Conservation (phyloP, 169 alveolate genomes). For the Eimeria maxima region DNA sequence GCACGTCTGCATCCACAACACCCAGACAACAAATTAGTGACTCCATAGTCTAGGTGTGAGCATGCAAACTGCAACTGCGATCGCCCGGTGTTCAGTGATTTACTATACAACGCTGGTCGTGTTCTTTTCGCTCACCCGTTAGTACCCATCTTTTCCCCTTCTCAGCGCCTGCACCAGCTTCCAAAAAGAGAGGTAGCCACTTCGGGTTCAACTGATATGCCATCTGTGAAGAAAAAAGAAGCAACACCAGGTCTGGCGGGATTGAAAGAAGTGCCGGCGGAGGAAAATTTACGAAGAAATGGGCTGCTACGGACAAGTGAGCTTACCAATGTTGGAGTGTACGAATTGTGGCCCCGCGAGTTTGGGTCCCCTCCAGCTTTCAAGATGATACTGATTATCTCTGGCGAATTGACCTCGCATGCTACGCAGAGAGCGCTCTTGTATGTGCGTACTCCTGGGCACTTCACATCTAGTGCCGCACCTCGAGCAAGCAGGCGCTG, state of each 20-base stretch:
- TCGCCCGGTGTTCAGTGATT: neutral
- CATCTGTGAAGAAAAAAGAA: slow-evolving; percentile 66
- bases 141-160: slow-evolving; percentile 89
- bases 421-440: slow-evolving; percentile 95
- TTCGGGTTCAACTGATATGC: slow-evolving; percentile 90
- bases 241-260: neutral
- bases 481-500: slow-evolving; percentile 90
- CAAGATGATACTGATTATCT: slow-evolving; percentile 88
- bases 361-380: slow-evolving; percentile 93
- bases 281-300: neutral
- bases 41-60: neutral
- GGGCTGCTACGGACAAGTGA: neutral
- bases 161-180: slow-evolving; percentile 93
- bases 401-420: slow-evolving; percentile 90
- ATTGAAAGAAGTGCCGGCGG: neutral
- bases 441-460: slow-evolving; percentile 90
- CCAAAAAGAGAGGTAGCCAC: slow-evolving; percentile 91
- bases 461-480: slow-evolving; percentile 86
- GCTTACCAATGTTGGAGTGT: slow-evolving; percentile 90
- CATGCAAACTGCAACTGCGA: neutral
- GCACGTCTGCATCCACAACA: slow-evolving; percentile 63
- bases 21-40: neutral
- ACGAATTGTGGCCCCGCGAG: slow-evolving; percentile 89
- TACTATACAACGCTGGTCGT: neutral
- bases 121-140: slow-evolving; percentile 84